Evolutionary conservation across 2,329 filamentous ascomycete species (phyloP).

Genomic region (Myrmaecium sp.): DNA sequence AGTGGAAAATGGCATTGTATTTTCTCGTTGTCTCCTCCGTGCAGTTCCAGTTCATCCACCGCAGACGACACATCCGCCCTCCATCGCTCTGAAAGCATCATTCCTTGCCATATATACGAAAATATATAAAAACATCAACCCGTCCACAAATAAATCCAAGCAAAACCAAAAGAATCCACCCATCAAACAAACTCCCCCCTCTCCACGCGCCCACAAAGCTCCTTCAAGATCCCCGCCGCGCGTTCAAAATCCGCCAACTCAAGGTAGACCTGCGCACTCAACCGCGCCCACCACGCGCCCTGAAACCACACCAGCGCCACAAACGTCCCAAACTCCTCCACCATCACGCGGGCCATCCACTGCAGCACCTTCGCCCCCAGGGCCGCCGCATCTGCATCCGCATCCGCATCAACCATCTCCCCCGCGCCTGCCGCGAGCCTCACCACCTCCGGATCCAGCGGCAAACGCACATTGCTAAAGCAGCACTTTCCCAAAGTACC

Average conservation of each 20-base stretch:
- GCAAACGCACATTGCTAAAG: conserved; percentile 59
- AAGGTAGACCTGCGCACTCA: conserved; percentile 76
- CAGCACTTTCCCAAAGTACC: conserved; percentile 47
- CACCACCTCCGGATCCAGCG: conserved; percentile 32
- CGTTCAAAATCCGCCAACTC: conserved; percentile 63
- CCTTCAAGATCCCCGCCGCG: conserved; percentile 41
- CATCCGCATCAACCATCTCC: conserved; percentile 8
- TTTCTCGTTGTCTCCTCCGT: too few species aligned
- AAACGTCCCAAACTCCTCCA: conserved; percentile 53
- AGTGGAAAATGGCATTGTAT: too few species aligned
- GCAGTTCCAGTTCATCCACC: too few species aligned
- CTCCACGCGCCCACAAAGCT: conserved; percentile 35
- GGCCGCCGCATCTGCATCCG: conserved; percentile 10
- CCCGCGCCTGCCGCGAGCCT: conserved; percentile 7
- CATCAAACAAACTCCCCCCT: conserved; percentile 22
- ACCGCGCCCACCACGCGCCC: conserved; percentile 48
- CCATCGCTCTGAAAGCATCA: too few species aligned
- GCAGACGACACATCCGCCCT: too few species aligned
- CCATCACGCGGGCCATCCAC: conserved; percentile 23
- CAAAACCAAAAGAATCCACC: too few species aligned
- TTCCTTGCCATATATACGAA: too few species aligned
- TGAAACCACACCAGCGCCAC: conserved; percentile 46
- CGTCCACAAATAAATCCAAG: too few species aligned
- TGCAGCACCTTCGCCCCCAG: conserved; percentile 15
- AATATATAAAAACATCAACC: too few species aligned